These are phyloP conservation scores for Apiospora kogelbergensis DNA, from an alignment of 2,329 filamentous ascomycete genomes.

Conservation along the genomic window DNA sequence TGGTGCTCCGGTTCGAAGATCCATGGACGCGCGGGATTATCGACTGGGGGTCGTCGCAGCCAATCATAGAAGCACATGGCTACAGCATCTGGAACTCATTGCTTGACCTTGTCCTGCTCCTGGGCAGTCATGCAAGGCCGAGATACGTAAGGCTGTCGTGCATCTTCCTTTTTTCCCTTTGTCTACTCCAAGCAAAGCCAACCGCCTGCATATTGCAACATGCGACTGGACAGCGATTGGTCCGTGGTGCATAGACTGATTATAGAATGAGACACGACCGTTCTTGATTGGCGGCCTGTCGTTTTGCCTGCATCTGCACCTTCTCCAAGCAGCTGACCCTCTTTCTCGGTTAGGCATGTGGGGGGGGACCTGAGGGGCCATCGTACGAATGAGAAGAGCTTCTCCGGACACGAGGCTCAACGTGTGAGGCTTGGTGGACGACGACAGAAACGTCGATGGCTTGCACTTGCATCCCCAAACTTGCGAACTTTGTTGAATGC, in stretches of 20 bases:
- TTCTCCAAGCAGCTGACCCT: not conserved
- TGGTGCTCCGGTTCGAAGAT: conserved; percentile 7
- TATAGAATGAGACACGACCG: not conserved
- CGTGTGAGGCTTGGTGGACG: not conserved
- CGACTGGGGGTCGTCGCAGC: conserved; percentile 9
- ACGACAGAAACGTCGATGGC: not conserved
- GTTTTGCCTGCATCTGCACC: not conserved
- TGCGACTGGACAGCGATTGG: conserved; percentile 1
- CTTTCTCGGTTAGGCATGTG: conserved; percentile 1
- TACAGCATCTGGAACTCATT: conserved; percentile 9
- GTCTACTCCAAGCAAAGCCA: not conserved
- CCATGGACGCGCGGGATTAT: conserved; percentile 1
- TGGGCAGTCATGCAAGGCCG: not conserved
- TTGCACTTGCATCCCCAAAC: not conserved
- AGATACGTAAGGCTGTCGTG: not conserved
- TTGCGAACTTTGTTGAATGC: not conserved
- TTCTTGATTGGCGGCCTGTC: not conserved
- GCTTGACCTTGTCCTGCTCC: not conserved
- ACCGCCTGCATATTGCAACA: conserved; percentile 1
- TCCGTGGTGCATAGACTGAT: not conserved
- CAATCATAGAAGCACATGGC: conserved; percentile 16
- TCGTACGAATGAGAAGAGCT: conserved; percentile 3
- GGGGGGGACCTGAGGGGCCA: not conserved
- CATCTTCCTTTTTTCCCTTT: not conserved
- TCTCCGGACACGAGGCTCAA: not conserved